Conservation (phyloP, 2,329 filamentous ascomycete genomes). For the Microdochium trichocladiopsis region DNA sequence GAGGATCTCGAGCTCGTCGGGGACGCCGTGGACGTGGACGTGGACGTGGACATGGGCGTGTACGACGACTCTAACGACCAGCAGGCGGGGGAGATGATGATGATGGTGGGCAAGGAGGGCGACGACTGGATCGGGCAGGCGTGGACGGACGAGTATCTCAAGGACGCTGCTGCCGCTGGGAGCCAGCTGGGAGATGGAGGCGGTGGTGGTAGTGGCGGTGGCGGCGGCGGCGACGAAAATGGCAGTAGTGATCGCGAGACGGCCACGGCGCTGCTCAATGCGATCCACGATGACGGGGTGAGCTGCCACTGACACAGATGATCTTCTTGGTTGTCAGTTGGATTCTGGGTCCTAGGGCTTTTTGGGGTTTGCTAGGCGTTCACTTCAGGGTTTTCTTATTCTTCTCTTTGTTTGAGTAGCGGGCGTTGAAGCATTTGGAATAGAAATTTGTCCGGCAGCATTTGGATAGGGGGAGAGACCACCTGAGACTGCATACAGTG, state of each 20-base stretch:
- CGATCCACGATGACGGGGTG: slow-evolving; percentile 19
- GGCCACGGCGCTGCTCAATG: slow-evolving; percentile 28
- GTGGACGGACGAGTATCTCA: slow-evolving; percentile 20
- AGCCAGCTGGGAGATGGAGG: slow-evolving; percentile 2
- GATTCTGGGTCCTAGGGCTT: too few relatives aligned
- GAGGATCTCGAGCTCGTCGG: slow-evolving; percentile 12
- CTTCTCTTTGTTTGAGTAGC: too few relatives aligned
- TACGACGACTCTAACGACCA: slow-evolving; percentile 4
- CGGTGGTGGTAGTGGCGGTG: slow-evolving; percentile 1
- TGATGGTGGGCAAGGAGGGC: slow-evolving; percentile 19
- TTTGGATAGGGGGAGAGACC: too few relatives aligned
- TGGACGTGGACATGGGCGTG: background rate
- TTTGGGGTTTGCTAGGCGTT: background rate
- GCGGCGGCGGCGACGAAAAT: background rate
- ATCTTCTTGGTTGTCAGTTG: background rate
- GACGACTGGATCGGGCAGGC: slow-evolving; percentile 29
- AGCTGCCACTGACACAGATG: slow-evolving; percentile 3
- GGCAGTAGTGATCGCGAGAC: slow-evolving; percentile 17
- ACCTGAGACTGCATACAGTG: too few relatives aligned
- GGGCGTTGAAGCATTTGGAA: too few relatives aligned
- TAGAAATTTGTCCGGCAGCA: too few relatives aligned
- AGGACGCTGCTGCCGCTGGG: too few relatives aligned
- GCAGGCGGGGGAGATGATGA: too few relatives aligned
- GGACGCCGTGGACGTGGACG: slow-evolving; percentile 2
- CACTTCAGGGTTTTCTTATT: too few relatives aligned